phyloP scores from a whole-genome alignment of 495 filamentous ascomycete species.

The Coniosporium apollinis region DNA sequence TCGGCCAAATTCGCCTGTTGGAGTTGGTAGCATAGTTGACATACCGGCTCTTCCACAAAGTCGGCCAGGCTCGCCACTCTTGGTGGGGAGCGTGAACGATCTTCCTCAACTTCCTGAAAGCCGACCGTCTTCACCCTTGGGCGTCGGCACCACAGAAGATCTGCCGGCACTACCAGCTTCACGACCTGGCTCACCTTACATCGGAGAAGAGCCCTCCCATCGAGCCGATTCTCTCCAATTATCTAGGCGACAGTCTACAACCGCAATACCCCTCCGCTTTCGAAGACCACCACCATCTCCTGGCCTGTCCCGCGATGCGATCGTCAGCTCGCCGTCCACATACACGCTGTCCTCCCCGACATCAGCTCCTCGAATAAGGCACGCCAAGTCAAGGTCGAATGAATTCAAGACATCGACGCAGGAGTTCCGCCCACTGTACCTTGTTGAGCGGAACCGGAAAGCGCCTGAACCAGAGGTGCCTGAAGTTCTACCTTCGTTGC shows the following conservation, averaged over 20 bases:
- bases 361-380: slow-evolving; percentile 7
- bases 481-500: slow-evolving; percentile 19
- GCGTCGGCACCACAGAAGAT: not conserved
- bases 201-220: not conserved
- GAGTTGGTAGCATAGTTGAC: not conserved
- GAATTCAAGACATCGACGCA: slow-evolving; percentile 15
- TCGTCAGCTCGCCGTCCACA: slow-evolving; percentile 10
- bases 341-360: slow-evolving; percentile 14
- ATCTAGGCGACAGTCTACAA: slow-evolving; percentile 15
- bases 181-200: not conserved
- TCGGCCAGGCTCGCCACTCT: not conserved
- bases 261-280: slow-evolving; percentile 21
- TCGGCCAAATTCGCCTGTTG: slow-evolving; percentile 5
- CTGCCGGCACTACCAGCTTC: not conserved
- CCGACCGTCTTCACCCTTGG: not conserved
- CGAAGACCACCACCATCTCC: slow-evolving; percentile 13
- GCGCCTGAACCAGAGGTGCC: slow-evolving; percentile 16
- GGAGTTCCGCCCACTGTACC: slow-evolving; percentile 25
- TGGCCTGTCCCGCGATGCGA: slow-evolving; percentile 6
- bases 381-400: slow-evolving; percentile 15
- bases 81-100: not conserved
- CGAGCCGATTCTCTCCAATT: no score
- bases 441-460: slow-evolving; percentile 26
- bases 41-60: not conserved
- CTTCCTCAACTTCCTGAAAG: not conserved